Evolutionary conservation across 75 land plant species (phyloP).

Genomic region (Selaginella tamariscina): DNA sequence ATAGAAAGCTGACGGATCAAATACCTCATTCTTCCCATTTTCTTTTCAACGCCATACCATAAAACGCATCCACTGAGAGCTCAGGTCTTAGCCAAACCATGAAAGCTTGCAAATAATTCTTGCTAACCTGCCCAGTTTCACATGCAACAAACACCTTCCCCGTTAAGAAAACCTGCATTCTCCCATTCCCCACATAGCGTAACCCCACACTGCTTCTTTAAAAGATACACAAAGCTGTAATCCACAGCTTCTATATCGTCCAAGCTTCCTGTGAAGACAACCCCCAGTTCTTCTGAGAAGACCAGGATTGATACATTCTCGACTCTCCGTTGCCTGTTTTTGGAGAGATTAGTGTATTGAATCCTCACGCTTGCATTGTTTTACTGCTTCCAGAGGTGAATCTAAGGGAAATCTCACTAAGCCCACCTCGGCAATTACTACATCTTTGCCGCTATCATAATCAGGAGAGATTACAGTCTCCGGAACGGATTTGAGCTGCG

Average conservation of each 20-base stretch:
- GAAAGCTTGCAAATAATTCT: constrained; percentile 68
- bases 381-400: neutral
- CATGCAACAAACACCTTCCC: constrained; percentile 48
- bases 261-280: constrained; percentile 51
- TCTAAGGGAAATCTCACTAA: no score
- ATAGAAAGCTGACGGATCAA: constrained; percentile 67
- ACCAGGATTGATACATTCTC: neutral
- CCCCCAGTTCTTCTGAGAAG: neutral
- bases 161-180: constrained; percentile 45
- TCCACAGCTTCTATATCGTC: constrained; percentile 68
- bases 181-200: constrained; percentile 16
- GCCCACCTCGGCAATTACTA: neutral
- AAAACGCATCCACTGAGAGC: constrained; percentile 34
- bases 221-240: constrained; percentile 56
- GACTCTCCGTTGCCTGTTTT: neutral
- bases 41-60: constrained; percentile 37
- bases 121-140: constrained; percentile 39
- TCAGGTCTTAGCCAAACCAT: constrained; percentile 94
- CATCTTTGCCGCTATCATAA: neutral
- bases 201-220: constrained; percentile 22
- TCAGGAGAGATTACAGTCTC: no score
- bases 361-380: neutral
- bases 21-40: constrained; percentile 25
- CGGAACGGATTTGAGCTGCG: no score
- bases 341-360: neutral